phyloP scores from a whole-genome alignment of 2,329 filamentous ascomycete species.

The Venturia asperata region DNA sequence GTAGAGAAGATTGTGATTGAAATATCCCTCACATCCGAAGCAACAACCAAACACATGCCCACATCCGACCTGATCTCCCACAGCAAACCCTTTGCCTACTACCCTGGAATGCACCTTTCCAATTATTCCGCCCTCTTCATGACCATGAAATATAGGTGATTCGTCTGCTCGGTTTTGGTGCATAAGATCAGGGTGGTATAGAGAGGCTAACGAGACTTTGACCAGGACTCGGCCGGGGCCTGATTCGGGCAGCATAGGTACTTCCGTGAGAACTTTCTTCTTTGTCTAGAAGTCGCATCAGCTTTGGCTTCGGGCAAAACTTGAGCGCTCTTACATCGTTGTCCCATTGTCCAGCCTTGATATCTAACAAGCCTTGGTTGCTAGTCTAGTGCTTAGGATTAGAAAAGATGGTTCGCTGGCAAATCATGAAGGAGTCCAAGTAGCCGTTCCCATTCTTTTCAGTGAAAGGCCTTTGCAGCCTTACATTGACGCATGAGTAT shows the following conservation, averaged over 20 bases:
- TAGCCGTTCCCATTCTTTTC: neutral
- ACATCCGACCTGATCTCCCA: conserved; percentile 42
- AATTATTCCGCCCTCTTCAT: conserved; percentile 43
- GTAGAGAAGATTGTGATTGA: conserved; percentile 39
- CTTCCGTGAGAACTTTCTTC: conserved; percentile 36
- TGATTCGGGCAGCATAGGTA: conserved; percentile 38
- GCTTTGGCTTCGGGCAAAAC: neutral
- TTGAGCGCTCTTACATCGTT: conserved; percentile 21
- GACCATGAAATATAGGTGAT: conserved; percentile 34
- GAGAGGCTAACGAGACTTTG: conserved; percentile 34
- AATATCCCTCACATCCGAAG: conserved; percentile 43
- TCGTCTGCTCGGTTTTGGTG: conserved; percentile 27
- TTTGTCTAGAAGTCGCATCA: conserved; percentile 22
- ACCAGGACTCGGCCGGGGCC: conserved; percentile 36
- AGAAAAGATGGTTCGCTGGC: neutral
- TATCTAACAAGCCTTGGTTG: conserved; percentile 19
- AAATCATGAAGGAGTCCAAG: neutral
- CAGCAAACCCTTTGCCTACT: conserved; percentile 35
- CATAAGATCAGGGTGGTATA: conserved; percentile 37
- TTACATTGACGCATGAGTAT: neutral
- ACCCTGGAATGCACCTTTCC: conserved; percentile 31
- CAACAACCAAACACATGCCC: conserved; percentile 40
- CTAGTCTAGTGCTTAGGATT: too few relatives aligned
- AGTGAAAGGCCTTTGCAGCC: neutral
- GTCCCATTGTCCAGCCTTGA: conserved; percentile 31